Evolutionary conservation across 352 stramenopile genomes (phyloP), one percentile per base, ranked within the genome.

Genomic region (Salisapilia sapeloensis): DNA sequence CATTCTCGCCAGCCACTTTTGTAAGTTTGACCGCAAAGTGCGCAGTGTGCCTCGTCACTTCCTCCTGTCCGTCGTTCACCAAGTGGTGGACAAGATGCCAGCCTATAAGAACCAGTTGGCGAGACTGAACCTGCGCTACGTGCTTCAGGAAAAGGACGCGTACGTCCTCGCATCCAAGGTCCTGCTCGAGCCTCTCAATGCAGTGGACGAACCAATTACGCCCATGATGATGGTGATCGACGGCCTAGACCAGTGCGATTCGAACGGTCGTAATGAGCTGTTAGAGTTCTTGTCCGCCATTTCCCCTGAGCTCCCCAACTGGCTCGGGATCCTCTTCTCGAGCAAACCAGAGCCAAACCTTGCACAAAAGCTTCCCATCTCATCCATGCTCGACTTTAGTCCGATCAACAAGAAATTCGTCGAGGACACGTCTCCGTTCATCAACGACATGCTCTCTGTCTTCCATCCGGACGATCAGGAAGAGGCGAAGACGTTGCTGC

Each of bases 91-190:
- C 9, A 62, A 50, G n/a, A 27, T 85, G 15, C 67, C 70, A 11
- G 40, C 29, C 22, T 90, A 81, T 50, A 84, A 90, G 51, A 72
- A 70, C 38, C 75, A 90, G 36, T 51, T 90, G 25, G 69, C 70
- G 7, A 50, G 75, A 30, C 56, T 90, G 9, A 90, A 90, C 32
- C 53, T 90, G 11, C 60, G 59, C 34, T 90, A 90, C 44, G 66
- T 86, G 17, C 43, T 86, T 12, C 59, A 86, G 42, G 75, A 90
- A 38, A 50, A 62, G 6, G 71, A 90, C 38, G 45, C 64, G 15
- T 34, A 76, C 8, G 56, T 69, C 8, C 53, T 90, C 14, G 67
- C 75, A 5, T 42, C 40, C 7, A 90, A 90, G 44, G 44, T 90
- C 35, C 47, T 90, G 0, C 45, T 86, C 15, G 75, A 90, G 20